Conservation (phyloP, 2,329 filamentous ascomycete genomes). For the Fusarium algeriense region DNA sequence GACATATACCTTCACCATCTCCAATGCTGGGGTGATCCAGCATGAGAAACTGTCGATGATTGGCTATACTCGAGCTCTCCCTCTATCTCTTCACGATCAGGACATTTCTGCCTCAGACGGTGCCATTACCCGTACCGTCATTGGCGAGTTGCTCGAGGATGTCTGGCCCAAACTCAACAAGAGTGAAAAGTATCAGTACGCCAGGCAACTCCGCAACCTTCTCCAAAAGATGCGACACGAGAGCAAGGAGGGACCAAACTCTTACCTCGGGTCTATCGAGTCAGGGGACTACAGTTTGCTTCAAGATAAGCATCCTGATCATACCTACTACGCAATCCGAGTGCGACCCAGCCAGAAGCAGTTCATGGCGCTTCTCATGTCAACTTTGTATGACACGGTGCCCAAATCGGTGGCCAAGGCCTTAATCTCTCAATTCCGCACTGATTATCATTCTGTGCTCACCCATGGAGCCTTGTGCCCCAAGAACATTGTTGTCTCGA, state of each 20-base stretch:
- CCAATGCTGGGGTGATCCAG: conserved; percentile 38
- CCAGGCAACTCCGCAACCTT: conserved; percentile 46
- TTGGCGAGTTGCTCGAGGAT: conserved; percentile 48
- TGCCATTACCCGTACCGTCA: conserved; percentile 17
- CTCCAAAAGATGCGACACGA: conserved; percentile 41
- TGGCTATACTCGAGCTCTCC: conserved; percentile 24
- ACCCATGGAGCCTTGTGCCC: conserved; percentile 47
- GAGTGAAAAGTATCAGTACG: conserved; percentile 41
- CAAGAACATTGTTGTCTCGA: conserved; percentile 48
- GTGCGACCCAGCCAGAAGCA: conserved; percentile 20
- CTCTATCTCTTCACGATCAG: conserved; percentile 21
- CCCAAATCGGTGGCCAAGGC: conserved; percentile 41
- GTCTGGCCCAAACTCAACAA: conserved; percentile 44
- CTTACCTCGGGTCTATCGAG: conserved; percentile 35
- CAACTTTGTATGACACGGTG: conserved; percentile 45
- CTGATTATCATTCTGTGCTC: conserved; percentile 35
- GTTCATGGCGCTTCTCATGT: conserved; percentile 46
- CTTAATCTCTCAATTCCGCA: conserved; percentile 36
- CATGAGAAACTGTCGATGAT: conserved; percentile 29
- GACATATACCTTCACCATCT: conserved; percentile 32
- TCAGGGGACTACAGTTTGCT: conserved; percentile 43
- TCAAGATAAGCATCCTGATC: conserved; percentile 45
- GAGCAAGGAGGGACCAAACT: not conserved
- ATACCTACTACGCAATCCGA: conserved; percentile 49
- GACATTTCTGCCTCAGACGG: conserved; percentile 9